Conservation (phyloP, 257 asterid genomes). For the Rauvolfia tetraphylla region DNA sequence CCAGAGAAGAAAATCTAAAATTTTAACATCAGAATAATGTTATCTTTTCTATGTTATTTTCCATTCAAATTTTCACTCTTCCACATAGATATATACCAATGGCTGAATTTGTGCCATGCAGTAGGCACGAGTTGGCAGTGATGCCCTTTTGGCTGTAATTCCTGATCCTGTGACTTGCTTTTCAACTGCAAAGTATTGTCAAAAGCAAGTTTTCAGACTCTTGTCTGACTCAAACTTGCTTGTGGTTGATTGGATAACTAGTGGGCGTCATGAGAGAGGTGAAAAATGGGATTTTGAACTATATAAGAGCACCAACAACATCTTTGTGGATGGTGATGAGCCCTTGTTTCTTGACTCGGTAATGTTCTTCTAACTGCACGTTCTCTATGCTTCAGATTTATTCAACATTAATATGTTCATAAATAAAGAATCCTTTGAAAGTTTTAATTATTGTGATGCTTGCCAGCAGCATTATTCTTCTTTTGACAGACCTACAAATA, state of each 20-base stretch:
- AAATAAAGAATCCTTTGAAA: background rate
- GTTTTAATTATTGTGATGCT: background rate
- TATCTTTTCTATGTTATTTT: background rate
- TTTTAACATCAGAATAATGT: background rate
- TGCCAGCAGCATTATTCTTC: background rate
- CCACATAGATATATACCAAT: conserved; percentile 20
- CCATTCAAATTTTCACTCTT: background rate
- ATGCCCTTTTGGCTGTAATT: conserved; percentile 70
- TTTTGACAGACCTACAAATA: background rate
- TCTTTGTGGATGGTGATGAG: conserved; percentile 43
- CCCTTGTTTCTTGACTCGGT: conserved; percentile 89
- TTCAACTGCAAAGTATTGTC: conserved; percentile 81
- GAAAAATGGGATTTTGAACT: conserved; percentile 83
- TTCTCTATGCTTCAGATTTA: conserved; percentile 10
- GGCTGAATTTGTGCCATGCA: conserved; percentile 39
- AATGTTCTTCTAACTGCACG: conserved; percentile 15
- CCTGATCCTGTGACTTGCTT: conserved; percentile 99
- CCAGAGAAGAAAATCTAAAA: background rate
- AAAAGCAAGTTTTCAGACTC: conserved; percentile 65
- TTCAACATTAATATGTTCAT: background rate
- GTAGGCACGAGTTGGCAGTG: conserved; percentile 70
- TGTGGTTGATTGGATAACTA: conserved; percentile 91
- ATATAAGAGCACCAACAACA: conserved; percentile 76
- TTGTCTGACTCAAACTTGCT: conserved; percentile 65
- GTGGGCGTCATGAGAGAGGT: conserved; percentile 91